Conservation (phyloP, 306 rosid species). For the Prunus davidiana region DNA sequence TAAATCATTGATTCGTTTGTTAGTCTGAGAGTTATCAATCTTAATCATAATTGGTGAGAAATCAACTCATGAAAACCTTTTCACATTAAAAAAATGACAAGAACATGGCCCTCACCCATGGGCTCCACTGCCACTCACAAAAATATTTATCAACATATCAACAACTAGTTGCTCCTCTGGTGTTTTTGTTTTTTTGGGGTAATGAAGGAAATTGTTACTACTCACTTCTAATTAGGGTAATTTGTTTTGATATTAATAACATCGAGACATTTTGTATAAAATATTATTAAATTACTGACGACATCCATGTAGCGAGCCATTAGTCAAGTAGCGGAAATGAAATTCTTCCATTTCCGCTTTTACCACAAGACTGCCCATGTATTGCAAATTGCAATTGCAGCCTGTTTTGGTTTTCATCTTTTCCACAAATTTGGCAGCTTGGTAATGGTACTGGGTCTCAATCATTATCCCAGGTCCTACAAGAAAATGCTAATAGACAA, state of each 20-base stretch:
- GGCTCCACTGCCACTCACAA: neutral
- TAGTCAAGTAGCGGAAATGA: no score
- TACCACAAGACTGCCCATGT: neutral
- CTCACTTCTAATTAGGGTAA: no score
- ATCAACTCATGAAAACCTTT: neutral
- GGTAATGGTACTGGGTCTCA: constrained; percentile 15
- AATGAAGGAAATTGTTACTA: no score
- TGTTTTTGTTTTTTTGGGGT: no score
- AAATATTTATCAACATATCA: neutral
- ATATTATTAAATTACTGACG: no score
- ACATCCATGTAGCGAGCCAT: no score
- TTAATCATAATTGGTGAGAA: neutral
- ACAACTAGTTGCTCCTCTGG: neutral
- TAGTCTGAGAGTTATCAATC: neutral
- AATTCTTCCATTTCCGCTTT: neutral
- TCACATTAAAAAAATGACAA: neutral
- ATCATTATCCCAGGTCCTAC: constrained; percentile 17
- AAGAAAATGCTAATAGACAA: neutral
- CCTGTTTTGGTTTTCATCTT: neutral
- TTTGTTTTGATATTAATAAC: no score
- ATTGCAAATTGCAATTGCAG: neutral
- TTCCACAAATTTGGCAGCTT: constrained; percentile 2
- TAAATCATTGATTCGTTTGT: neutral
- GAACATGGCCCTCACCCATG: neutral
- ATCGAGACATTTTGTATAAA: no score